These are phyloP conservation scores for Rhizomucor pusillus DNA, from an alignment of 371 early-diverging fungal genomes.

Conservation along the genomic window DNA sequence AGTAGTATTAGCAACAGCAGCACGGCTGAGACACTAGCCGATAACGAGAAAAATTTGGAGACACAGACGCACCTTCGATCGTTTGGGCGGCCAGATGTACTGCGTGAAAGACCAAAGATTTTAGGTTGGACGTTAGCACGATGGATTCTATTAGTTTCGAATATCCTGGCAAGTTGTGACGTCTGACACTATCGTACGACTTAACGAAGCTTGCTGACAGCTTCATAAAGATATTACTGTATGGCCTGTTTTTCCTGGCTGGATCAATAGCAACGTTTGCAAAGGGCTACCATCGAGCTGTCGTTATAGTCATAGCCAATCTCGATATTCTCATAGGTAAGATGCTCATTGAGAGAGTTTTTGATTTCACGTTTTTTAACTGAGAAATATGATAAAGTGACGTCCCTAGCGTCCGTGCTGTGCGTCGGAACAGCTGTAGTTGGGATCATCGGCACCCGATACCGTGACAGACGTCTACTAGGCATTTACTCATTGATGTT, in stretches of 20 bases:
- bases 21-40: no score
- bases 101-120: slow-evolving; percentile 7
- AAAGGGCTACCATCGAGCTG: slow-evolving; percentile 14
- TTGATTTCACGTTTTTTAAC: no score
- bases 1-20: background rate
- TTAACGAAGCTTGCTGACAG: background rate
- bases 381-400: slow-evolving; percentile 7
- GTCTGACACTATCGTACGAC: background rate
- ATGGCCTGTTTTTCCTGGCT: slow-evolving; percentile 14
- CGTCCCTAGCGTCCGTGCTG: slow-evolving; percentile 14
- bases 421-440: slow-evolving; percentile 17
- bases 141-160: slow-evolving; percentile 15
- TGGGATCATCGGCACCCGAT: slow-evolving; percentile 18
- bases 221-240: slow-evolving; percentile 10
- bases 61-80: slow-evolving; percentile 7
- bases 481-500: slow-evolving; percentile 20
- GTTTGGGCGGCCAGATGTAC: slow-evolving; percentile 6
- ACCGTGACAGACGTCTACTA: slow-evolving; percentile 12
- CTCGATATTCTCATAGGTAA: slow-evolving; percentile 13
- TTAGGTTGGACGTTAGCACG: slow-evolving; percentile 23
- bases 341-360: no score
- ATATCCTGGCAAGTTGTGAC: slow-evolving; percentile 11
- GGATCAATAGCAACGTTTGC: slow-evolving; percentile 14
- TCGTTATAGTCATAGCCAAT: slow-evolving; percentile 15
- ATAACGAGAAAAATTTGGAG: slow-evolving; percentile 2